Conservation (phyloP, 1,139 yeast genomes). For the Scheffersomyces parashehatae region DNA sequence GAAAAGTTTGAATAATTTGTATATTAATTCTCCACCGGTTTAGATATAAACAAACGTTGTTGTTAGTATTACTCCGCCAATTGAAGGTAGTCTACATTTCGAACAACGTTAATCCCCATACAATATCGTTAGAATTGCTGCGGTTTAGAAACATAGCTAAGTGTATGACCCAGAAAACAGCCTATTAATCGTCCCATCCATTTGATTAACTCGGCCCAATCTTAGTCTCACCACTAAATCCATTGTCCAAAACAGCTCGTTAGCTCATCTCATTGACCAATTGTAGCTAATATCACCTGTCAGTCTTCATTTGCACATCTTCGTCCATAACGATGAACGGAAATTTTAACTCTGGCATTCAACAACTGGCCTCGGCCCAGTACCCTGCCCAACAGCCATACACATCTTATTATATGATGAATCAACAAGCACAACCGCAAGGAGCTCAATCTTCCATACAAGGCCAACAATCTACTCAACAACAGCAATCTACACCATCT, state of each 20-base stretch:
- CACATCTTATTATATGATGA: constrained; percentile 22
- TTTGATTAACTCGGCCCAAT: no score
- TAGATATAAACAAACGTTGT: no score
- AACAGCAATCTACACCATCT: constrained; percentile 4
- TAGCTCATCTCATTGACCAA: no score
- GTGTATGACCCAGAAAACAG: no score
- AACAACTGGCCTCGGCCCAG: constrained; percentile 9
- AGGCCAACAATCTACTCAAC: constrained; percentile 4
- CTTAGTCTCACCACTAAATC: constrained; percentile 1
- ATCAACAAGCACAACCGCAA: constrained; percentile 12
- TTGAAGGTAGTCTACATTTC: no score
- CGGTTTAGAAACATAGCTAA: no score
- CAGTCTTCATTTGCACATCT: constrained; percentile 1
- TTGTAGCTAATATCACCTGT: not conserved
- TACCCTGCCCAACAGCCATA: constrained; percentile 20
- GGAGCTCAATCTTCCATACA: constrained; percentile 7
- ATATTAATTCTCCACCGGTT: no score
- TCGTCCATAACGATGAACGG: constrained; percentile 11
- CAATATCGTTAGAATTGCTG: no score
- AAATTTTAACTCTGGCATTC: constrained; percentile 12
- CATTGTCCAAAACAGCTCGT: not conserved
- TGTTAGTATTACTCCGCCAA: no score
- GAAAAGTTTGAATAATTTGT: no score
- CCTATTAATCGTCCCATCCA: no score
- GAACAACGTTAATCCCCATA: no score